Conservation (phyloP, 306 rosid genomes). For the Fagus sylvatica region DNA sequence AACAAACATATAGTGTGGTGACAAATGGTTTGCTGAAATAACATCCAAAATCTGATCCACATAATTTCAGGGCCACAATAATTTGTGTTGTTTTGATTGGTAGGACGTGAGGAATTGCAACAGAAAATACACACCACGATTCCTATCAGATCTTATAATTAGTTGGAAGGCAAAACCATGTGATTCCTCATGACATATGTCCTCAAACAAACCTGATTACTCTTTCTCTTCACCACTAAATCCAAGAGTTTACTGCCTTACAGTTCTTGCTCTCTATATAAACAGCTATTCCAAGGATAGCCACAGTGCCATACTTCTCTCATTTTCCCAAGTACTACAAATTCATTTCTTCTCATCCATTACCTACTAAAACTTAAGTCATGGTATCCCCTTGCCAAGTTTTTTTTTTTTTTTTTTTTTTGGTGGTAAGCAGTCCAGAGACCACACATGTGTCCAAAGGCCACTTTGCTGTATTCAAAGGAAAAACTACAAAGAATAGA, state of each 20-base stretch:
- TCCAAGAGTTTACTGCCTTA: slow-evolving; percentile 6
- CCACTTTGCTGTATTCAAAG: slow-evolving; percentile 80
- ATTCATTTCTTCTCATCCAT: too few species aligned
- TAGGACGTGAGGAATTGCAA: slow-evolving; percentile 2
- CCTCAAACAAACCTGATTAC: not conserved
- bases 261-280: not conserved
- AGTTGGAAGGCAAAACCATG: slow-evolving; percentile 26
- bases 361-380: too few species aligned
- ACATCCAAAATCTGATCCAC: not conserved
- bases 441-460: slow-evolving; percentile 72
- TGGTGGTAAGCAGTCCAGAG: too few species aligned
- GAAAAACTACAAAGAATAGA: slow-evolving; percentile 62
- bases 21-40: not conserved
- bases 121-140: not conserved
- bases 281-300: not conserved
- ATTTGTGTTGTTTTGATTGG: not conserved
- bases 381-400: too few species aligned
- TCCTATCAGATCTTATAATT: not conserved
- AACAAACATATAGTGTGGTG: not conserved
- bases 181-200: slow-evolving; percentile 20
- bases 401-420: too few species aligned
- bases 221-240: slow-evolving; percentile 1
- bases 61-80: not conserved
- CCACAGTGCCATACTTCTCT: not conserved
- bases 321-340: too few species aligned